These are phyloP conservation scores for Wallacemonas sp. DNA, from an alignment of 208 protist genomes.

Conservation along the genomic window DNA sequence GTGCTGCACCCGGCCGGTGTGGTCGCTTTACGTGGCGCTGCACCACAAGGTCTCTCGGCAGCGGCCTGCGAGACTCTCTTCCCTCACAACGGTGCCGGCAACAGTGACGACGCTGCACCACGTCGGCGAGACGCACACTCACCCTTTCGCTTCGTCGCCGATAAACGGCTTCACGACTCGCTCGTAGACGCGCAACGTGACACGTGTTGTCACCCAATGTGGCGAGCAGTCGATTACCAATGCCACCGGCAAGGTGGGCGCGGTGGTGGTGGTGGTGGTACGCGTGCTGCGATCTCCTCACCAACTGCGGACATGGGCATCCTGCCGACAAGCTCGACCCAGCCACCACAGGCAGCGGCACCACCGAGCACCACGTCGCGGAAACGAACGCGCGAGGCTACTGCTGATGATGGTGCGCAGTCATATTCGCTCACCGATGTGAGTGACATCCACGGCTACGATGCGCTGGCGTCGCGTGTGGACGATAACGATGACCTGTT, in stretches of 20 bases:
- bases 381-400: no score
- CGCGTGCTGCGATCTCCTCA: no score
- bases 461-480: constrained; percentile 26
- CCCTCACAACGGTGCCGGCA: not conserved
- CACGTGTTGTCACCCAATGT: no score
- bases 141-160: constrained; percentile 29
- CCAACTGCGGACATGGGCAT: no score
- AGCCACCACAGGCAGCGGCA: no score
- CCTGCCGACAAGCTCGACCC: no score
- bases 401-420: no score
- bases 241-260: no score
- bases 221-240: no score
- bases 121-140: constrained; percentile 17
- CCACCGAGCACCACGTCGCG: no score
- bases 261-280: no score
- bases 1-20: not conserved
- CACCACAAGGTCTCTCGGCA: not conserved
- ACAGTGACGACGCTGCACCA: not conserved
- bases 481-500: constrained; percentile 37
- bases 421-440: no score
- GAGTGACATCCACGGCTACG: not conserved
- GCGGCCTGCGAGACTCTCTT: not conserved
- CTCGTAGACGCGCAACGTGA: not conserved
- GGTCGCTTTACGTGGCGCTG: not conserved
- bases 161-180: constrained; percentile 13